phyloP scores from a whole-genome alignment of 768 basidiomycete genomes.

The Collybiopsis confluens region DNA sequence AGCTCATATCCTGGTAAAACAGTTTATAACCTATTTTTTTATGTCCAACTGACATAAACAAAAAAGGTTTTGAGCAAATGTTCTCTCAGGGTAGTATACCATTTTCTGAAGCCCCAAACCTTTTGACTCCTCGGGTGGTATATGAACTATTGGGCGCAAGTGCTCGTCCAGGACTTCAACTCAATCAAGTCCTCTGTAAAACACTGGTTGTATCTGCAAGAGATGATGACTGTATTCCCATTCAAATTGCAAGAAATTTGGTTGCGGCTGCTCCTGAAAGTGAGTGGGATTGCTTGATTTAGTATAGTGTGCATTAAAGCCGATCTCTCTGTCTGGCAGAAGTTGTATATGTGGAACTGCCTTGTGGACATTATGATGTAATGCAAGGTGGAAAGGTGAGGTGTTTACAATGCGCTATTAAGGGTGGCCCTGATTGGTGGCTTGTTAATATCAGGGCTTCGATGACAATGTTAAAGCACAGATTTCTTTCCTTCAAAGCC shows the following conservation, averaged over 20 bases:
- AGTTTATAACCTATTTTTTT: neutral
- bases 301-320: too few species aligned
- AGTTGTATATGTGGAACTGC: constrained; percentile 14
- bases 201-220: constrained; percentile 13
- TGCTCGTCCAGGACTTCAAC: constrained; percentile 11
- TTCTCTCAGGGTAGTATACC: neutral
- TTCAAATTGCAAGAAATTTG: constrained; percentile 10
- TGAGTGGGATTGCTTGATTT: constrained; percentile 9
- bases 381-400: constrained; percentile 23
- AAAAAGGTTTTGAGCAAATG: neutral
- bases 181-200: constrained; percentile 12
- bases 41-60: neutral
- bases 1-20: neutral
- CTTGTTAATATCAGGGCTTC: too few species aligned
- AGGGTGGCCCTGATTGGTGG: too few species aligned
- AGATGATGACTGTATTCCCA: constrained; percentile 19
- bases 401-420: too few species aligned
- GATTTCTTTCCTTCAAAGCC: too few species aligned
- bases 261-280: constrained; percentile 14
- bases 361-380: constrained; percentile 22
- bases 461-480: too few species aligned
- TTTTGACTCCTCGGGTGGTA: neutral
- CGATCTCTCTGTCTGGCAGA: constrained; percentile 7
- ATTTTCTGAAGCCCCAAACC: neutral
- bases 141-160: neutral